Conservation (phyloP, 176 grass and related monocot species). For the Ensete ventricosum region DNA sequence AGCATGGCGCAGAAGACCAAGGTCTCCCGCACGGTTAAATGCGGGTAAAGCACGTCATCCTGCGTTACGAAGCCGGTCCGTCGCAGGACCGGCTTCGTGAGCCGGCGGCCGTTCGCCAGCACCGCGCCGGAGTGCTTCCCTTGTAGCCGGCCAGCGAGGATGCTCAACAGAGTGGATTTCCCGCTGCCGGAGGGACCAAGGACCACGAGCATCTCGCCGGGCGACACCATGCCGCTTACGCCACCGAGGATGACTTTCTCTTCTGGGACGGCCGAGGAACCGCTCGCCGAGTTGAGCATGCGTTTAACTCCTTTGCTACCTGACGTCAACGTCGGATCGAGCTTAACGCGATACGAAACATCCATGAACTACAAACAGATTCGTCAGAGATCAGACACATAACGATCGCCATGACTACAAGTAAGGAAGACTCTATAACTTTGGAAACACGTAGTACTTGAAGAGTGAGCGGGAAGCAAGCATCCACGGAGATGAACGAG, state of each 20-base stretch:
- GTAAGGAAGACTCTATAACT: not conserved
- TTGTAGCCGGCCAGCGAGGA: slow-evolving; percentile 51
- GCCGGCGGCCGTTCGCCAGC: slow-evolving; percentile 26
- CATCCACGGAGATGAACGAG: slow-evolving; percentile 41
- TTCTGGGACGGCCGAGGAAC: not conserved
- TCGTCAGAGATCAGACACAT: not conserved
- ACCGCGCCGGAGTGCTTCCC: slow-evolving; percentile 29
- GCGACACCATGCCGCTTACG: slow-evolving; percentile 46
- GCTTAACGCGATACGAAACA: slow-evolving; percentile 55
- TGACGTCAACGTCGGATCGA: slow-evolving; percentile 10
- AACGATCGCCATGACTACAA: not conserved
- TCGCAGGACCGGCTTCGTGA: slow-evolving; percentile 26
- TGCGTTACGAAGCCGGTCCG: slow-evolving; percentile 79
- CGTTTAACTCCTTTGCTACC: not conserved
- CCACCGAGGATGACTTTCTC: slow-evolving; percentile 55
- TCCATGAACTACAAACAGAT: slow-evolving; percentile 60
- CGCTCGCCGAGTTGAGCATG: slow-evolving; percentile 31
- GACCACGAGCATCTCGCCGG: slow-evolving; percentile 59
- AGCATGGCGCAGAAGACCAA: slow-evolving; percentile 84
- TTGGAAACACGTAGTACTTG: slow-evolving; percentile 27
- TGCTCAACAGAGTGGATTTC: slow-evolving; percentile 78
- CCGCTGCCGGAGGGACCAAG: slow-evolving; percentile 91
- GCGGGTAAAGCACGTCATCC: slow-evolving; percentile 94
- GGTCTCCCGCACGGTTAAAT: slow-evolving; percentile 83
- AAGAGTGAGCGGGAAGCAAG: slow-evolving; percentile 56